These are phyloP conservation scores for Hanseniaspora jakobsenii DNA, from an alignment of 805 yeast species.

Conservation along the genomic window DNA sequence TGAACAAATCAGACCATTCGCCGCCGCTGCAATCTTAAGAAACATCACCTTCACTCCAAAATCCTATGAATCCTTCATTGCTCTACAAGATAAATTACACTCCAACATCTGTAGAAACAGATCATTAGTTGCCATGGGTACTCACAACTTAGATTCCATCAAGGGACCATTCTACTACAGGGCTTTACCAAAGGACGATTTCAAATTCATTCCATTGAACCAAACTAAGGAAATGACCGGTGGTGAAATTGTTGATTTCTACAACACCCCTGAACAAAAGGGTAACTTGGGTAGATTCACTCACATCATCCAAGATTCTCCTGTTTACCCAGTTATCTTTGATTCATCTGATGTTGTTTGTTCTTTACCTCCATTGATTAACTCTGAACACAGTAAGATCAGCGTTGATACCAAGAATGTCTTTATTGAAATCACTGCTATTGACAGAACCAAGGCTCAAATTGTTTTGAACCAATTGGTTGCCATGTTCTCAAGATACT, in stretches of 20 bases:
- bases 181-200: conserved; percentile 66
- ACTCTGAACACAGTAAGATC: conserved; percentile 82
- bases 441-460: conserved; percentile 88
- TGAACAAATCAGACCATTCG: conserved; percentile 70
- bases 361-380: conserved; percentile 94
- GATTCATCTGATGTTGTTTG: conserved; percentile 68
- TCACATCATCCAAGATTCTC: conserved; percentile 76
- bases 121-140: conserved; percentile 95
- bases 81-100: conserved; percentile 92
- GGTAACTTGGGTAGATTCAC: conserved; percentile 80
- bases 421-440: conserved; percentile 87
- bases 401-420: conserved; percentile 74
- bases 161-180: conserved; percentile 77
- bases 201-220: conserved; percentile 64
- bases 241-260: conserved; percentile 69
- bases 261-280: conserved; percentile 55
- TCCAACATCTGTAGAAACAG: conserved; percentile 93
- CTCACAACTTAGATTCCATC: conserved; percentile 81
- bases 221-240: conserved; percentile 64
- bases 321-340: conserved; percentile 79
- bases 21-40: conserved; percentile 88
- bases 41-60: conserved; percentile 70
- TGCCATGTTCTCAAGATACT: conserved; percentile 90
- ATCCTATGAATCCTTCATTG: conserved; percentile 85
- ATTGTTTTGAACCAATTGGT: conserved; percentile 84